Conservation (phyloP, 2,329 filamentous ascomycete species). For the Ophiostoma himal-ulmi region DNA sequence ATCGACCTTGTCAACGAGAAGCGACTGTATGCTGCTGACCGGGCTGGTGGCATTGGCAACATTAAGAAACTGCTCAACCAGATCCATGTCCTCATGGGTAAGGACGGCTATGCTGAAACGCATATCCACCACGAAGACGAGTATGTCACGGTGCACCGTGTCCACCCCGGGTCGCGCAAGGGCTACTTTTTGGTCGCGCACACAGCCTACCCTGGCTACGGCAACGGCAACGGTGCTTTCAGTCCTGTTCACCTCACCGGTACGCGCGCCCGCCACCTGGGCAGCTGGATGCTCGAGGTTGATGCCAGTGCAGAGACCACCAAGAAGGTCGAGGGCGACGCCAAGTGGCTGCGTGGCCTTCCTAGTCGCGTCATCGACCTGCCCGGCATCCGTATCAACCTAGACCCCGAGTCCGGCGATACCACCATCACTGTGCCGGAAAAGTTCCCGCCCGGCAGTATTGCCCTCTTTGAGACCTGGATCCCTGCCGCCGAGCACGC, state of each 20-base stretch:
- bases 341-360: constrained; percentile 69
- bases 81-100: constrained; percentile 92
- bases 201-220: constrained; percentile 88
- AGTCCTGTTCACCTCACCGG: constrained; percentile 73
- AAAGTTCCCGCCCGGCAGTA: constrained; percentile 85
- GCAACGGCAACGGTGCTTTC: constrained; percentile 75
- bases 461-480: constrained; percentile 93
- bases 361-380: constrained; percentile 74
- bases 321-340: constrained; percentile 60
- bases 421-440: constrained; percentile 76
- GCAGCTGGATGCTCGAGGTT: constrained; percentile 88
- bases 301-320: constrained; percentile 68
- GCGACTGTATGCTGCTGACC: constrained; percentile 68
- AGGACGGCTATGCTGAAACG: constrained; percentile 88
- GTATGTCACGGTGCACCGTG: constrained; percentile 91
- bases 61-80: constrained; percentile 91
- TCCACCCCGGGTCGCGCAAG: constrained; percentile 85
- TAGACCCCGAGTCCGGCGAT: constrained; percentile 54
- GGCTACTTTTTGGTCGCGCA: constrained; percentile 95
- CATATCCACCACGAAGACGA: constrained; percentile 95
- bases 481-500: constrained; percentile 83
- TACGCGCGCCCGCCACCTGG: constrained; percentile 77
- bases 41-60: constrained; percentile 71
- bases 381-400: constrained; percentile 65
- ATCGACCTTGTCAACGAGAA: constrained; percentile 92